Evolutionary conservation across 805 yeast species (phyloP).

Genomic region (Kodamaea fukazawae): DNA sequence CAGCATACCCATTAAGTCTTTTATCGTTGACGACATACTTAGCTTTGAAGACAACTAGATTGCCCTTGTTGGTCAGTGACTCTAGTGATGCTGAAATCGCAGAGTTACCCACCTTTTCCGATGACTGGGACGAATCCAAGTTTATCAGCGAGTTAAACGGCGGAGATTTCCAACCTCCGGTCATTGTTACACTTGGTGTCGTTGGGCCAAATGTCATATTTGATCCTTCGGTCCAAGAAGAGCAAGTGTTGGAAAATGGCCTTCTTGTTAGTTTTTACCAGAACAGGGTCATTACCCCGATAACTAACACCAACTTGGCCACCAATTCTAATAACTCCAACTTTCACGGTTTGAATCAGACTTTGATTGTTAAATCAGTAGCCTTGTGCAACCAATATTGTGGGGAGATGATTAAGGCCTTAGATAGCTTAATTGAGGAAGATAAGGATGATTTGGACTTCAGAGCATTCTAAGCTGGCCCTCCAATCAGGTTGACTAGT

Average conservation of each 20-base stretch:
- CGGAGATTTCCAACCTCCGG: slow-evolving; percentile 59
- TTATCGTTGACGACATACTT: slow-evolving; percentile 77
- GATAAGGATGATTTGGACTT: slow-evolving; percentile 32
- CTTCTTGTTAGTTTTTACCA: slow-evolving; percentile 68
- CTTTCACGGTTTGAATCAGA: slow-evolving; percentile 55
- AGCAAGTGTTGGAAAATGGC: slow-evolving; percentile 84
- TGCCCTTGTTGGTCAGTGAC: slow-evolving; percentile 71
- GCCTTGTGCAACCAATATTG: slow-evolving; percentile 60
- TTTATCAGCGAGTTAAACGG: slow-evolving; percentile 38
- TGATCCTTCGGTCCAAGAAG: slow-evolving; percentile 90
- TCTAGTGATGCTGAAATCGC: slow-evolving; percentile 68
- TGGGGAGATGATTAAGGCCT: slow-evolving; percentile 55
- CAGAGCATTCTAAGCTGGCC: slow-evolving; percentile 4
- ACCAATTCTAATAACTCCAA: slow-evolving; percentile 42
- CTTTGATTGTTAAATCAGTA: slow-evolving; percentile 51
- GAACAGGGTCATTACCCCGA: slow-evolving; percentile 68
- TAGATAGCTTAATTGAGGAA: slow-evolving; percentile 46
- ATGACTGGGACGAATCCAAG: slow-evolving; percentile 70
- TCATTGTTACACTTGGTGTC: slow-evolving; percentile 72
- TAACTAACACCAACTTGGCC: slow-evolving; percentile 64
- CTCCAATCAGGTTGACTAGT: no score
- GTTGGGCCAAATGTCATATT: slow-evolving; percentile 66
- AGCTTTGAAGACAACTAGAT: slow-evolving; percentile 73
- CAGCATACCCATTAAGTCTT: slow-evolving; percentile 78
- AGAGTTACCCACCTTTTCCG: slow-evolving; percentile 88